Percentiles rank a stretch among this genome's conserved stretches.
These are phyloP conservation scores for Casuarina glauca DNA, from an alignment of 306 rosid species.

Conservation along the genomic window DNA sequence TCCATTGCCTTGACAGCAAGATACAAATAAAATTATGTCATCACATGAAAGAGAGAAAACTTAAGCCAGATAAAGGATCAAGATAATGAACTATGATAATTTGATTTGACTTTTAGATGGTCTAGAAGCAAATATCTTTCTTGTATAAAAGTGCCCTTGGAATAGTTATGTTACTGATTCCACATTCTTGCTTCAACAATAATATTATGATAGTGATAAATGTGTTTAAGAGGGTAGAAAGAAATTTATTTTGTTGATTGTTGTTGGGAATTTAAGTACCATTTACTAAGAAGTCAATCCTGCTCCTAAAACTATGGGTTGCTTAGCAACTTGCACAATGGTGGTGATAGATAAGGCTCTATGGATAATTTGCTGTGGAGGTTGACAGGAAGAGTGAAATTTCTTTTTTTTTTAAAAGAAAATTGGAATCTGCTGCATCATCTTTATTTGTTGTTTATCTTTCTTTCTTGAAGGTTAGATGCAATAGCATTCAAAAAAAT, in stretches of 20 bases:
- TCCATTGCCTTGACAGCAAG: background rate
- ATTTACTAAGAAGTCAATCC: background rate
- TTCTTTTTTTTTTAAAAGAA: background rate
- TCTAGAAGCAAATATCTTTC: background rate
- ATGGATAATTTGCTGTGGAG: too few species aligned
- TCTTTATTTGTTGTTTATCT: slow-evolving; percentile 3
- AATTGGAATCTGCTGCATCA: too few species aligned
- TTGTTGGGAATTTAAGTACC: slow-evolving; percentile 4
- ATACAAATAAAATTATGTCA: background rate
- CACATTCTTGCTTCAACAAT: background rate
- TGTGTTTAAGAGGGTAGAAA: background rate
- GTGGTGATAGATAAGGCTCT: too few species aligned
- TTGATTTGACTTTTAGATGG: background rate
- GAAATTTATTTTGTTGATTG: background rate
- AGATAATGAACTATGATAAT: slow-evolving; percentile 1
- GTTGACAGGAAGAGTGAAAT: too few species aligned
- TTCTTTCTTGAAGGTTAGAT: slow-evolving; percentile 23
- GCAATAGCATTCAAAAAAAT: slow-evolving; percentile 15
- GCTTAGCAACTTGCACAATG: background rate
- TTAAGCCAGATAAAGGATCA: background rate
- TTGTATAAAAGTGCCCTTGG: background rate
- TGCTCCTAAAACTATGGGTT: background rate
- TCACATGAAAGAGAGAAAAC: background rate
- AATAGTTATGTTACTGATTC: background rate
- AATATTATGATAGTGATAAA: background rate